These are phyloP conservation scores for Penicillium fimorum DNA, from an alignment of 495 filamentous ascomycete genomes.

Conservation along the genomic window DNA sequence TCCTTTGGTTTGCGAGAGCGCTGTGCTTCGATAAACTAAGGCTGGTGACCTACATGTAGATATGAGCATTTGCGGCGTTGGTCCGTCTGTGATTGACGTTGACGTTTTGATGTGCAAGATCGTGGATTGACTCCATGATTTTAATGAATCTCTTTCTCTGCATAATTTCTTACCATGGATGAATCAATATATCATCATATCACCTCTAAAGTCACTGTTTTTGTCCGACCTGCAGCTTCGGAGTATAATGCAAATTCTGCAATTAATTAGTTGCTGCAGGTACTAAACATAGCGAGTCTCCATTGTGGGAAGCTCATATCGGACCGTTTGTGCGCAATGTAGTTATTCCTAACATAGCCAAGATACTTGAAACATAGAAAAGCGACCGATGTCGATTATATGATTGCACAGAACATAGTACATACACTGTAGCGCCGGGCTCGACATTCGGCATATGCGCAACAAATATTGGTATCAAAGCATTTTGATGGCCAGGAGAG, in stretches of 20 bases:
- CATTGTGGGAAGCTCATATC: background rate
- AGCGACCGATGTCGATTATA: constrained; percentile 28
- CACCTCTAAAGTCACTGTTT: background rate
- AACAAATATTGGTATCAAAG: constrained; percentile 35
- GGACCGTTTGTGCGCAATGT: no score
- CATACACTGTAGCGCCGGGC: constrained; percentile 26
- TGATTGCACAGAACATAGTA: constrained; percentile 33
- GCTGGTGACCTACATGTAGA: constrained; percentile 47
- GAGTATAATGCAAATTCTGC: background rate
- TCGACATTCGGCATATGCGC: constrained; percentile 21
- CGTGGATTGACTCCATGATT: constrained; percentile 19
- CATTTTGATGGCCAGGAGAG: constrained; percentile 16
- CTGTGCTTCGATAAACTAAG: constrained; percentile 42
- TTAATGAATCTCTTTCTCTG: constrained; percentile 21
- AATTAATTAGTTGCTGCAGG: background rate
- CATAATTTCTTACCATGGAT: constrained; percentile 1
- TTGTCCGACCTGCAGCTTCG: background rate
- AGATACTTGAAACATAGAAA: constrained; percentile 16
- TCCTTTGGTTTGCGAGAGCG: constrained; percentile 32
- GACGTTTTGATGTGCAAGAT: constrained; percentile 21
- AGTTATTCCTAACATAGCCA: background rate
- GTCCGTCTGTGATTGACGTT: constrained; percentile 27
- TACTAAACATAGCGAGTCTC: background rate
- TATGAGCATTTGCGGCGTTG: constrained; percentile 50
- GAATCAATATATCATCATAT: constrained; percentile 4